Evolutionary conservation across 2,329 filamentous ascomycete species (phyloP).

Genomic region (Fusarium sp.): DNA sequence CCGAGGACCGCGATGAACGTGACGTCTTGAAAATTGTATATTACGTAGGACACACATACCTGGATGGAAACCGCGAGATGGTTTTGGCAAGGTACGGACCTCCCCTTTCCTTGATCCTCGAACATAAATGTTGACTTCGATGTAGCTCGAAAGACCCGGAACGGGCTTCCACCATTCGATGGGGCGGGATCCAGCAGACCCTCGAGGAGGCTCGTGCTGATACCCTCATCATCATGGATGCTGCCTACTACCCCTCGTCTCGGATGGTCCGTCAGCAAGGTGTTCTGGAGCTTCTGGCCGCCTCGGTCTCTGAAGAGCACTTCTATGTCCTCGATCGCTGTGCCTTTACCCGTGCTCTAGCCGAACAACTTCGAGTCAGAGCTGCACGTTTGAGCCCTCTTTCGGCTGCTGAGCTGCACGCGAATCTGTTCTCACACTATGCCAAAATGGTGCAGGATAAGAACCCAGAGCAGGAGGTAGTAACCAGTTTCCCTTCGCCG

Average conservation of each 20-base stretch:
- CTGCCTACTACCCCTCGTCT: constrained; percentile 70
- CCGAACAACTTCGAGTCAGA: constrained; percentile 65
- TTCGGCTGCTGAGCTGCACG: constrained; percentile 69
- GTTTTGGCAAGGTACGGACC: constrained; percentile 67
- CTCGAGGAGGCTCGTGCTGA: constrained; percentile 71
- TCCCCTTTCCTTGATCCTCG: not conserved
- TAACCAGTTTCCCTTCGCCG: constrained; percentile 68
- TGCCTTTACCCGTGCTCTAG: constrained; percentile 67
- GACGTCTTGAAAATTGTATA: constrained; percentile 73
- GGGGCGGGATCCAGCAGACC: constrained; percentile 70
- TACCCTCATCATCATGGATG: constrained; percentile 72
- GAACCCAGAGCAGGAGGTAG: constrained; percentile 62
- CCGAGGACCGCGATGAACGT: constrained; percentile 67
- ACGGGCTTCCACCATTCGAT: constrained; percentile 65
- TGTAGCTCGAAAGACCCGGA: constrained; percentile 64
- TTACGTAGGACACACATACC: constrained; percentile 69
- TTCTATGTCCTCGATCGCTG: constrained; percentile 63
- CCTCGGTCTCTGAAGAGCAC: constrained; percentile 69
- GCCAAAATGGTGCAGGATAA: constrained; percentile 67
- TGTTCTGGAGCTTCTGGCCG: constrained; percentile 71
- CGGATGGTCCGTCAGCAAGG: constrained; percentile 68
- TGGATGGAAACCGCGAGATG: constrained; percentile 71
- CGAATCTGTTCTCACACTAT: constrained; percentile 67
- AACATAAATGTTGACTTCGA: constrained; percentile 36
- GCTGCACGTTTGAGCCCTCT: constrained; percentile 62